Evolutionary conservation across 129 eudicot species (phyloP), one percentile per base, ranked within the genome.

Genomic region (Flaveria ramosissima): DNA sequence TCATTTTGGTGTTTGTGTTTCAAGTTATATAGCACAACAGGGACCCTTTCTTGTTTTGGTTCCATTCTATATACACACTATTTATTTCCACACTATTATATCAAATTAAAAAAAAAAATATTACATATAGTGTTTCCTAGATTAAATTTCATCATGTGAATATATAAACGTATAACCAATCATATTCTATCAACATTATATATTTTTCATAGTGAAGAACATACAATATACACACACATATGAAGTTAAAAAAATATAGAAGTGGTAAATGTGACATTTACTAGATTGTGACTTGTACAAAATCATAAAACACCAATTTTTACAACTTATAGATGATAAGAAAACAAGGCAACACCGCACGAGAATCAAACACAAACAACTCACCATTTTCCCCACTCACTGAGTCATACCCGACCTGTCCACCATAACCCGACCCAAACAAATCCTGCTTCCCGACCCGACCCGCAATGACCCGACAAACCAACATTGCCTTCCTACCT

Each of bases 331-430:
- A 91, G 80, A 93, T 85, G 19, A 93, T 84, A 67, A 93, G 89
- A 85, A 93, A 93, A 79, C 98, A 93, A 57, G 98, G 98, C 76
- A 93, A 83, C 70, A 93, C 89, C 51, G 97, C 98, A 76, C 96
- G 97, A 11, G 98, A 83, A 78, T 93, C 98, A 83, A 84, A 88
- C 17, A 93, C 97, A 17, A 90, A 72, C 83, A 93, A 79, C 91
- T 93, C 96, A 65, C 95, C 94, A 46, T 80, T 85, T 42, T 85
- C 98, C 21, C 98, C 96, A 61, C 88, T 83, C 76, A 84, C 92
- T 1, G 98, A 93, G 84, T 93, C 98, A 83, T 70, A 93, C 71
- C 90, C 98, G 17, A 83, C 85, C 53, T 87, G 79, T 23, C 83
- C 86, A 23, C 80, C 72, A 53, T 85, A 39, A 65, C 60, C 71